Base-by-base conservation (phyloP, 2,329 filamentous ascomycete species). In the Paecilomyces fulvus region DNA sequence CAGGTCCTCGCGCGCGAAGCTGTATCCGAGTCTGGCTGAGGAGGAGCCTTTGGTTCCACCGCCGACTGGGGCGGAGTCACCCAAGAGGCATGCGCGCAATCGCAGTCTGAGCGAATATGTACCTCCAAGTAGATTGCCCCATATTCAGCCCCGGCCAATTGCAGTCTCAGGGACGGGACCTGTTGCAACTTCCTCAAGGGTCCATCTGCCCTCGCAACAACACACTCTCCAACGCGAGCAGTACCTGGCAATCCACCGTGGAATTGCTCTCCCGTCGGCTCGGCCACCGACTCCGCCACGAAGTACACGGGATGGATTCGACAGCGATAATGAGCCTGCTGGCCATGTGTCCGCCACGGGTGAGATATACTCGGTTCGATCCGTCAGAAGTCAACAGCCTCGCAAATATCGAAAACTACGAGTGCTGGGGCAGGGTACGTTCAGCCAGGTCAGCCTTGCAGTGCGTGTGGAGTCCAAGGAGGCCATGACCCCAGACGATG, bases 391-490 rank as follows among this genome's bases (percentile, higher is more conserved):
- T 57, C 75, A 83, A 61, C 91, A 92, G 69, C 79, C 84, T 20
- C 84, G 87, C 56, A 80, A 84, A 61, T 99, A 94, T 85, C 83
- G 89, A 62, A 88, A 87, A 11, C 75, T 99, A 43, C 87, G 89
- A 57, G 77, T 86, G 61, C 81, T 99, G 5, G 94, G 94, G 4
- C 90, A 96, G 65, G 94, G 94, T 37, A 96, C 94, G 0, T 99
- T 99, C 71, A 96, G 92, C 70, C 89, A 89, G 66, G 94, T 99
- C 20, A 87, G 95, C 75, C 79, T 99, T 48, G 94, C 92, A 3
- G 95, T 92, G 10, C 90, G 88, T 65, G 85, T 95, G 67, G 81
- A 84, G 46, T 73, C 77, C 10, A 70, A 78, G 9, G 78, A 80
- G 0, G 80, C 37, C 75, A 78, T 28, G 73, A 77, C 33, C 60